phyloP scores from a whole-genome alignment of 2,329 filamentous ascomycete genomes.

The Botryotinia narcissicola region DNA sequence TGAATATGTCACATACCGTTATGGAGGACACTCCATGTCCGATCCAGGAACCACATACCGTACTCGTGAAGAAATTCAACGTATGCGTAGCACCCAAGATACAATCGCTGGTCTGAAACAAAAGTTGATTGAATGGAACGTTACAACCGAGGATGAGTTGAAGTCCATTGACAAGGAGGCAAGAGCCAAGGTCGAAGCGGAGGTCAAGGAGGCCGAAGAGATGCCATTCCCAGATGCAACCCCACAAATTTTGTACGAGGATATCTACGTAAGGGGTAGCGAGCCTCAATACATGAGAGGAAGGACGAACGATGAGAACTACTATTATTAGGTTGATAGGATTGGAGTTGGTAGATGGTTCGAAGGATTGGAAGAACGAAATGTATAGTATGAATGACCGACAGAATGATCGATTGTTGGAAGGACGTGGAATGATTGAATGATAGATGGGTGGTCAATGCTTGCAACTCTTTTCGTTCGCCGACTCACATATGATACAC shows the following conservation, averaged over 20 bases:
- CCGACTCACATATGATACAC: not conserved
- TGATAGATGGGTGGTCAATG: slow-evolving; percentile 4
- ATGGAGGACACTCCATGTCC: slow-evolving; percentile 99
- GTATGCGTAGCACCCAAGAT: slow-evolving; percentile 98
- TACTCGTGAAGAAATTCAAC: slow-evolving; percentile 98
- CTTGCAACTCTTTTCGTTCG: not conserved
- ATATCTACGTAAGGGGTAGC: slow-evolving; percentile 86
- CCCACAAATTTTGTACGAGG: slow-evolving; percentile 85
- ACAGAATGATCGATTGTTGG: not conserved
- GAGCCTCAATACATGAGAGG: slow-evolving; percentile 89
- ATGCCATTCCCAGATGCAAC: slow-evolving; percentile 80
- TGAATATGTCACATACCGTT: slow-evolving; percentile 99
- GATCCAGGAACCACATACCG: slow-evolving; percentile 99
- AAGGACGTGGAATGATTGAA: slow-evolving; percentile 14
- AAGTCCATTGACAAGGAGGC: slow-evolving; percentile 96
- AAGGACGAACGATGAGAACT: slow-evolving; percentile 87
- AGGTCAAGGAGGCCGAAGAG: slow-evolving; percentile 86
- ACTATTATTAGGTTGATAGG: slow-evolving; percentile 50
- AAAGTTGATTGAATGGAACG: slow-evolving; percentile 94
- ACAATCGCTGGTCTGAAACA: slow-evolving; percentile 97
- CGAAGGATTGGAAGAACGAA: slow-evolving; percentile 3
- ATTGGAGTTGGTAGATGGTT: not conserved
- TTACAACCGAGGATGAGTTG: slow-evolving; percentile 89
- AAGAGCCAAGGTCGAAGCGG: slow-evolving; percentile 76
- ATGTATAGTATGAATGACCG: slow-evolving; percentile 2